These are phyloP conservation scores for Elsinoe fawcettii DNA, from an alignment of 2,329 filamentous ascomycete species.

Conservation along the genomic window DNA sequence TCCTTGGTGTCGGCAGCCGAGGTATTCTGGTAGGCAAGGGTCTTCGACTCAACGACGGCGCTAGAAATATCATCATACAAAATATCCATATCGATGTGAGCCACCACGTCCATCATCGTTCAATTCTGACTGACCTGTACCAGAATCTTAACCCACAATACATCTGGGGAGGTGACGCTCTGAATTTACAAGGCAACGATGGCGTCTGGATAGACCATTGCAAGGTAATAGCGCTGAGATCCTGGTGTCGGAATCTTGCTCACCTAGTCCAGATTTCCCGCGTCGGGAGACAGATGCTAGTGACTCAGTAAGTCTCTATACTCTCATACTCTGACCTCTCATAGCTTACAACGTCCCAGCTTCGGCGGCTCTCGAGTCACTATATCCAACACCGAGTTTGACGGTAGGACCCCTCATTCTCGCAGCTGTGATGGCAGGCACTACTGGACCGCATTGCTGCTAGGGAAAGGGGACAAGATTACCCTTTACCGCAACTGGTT, in stretches of 20 bases:
- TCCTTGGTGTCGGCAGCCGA: slow-evolving; percentile 34
- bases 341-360: slow-evolving; percentile 52
- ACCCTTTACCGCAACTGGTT: slow-evolving; percentile 56
- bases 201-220: slow-evolving; percentile 33
- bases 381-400: slow-evolving; percentile 53
- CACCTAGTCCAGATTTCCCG: neutral
- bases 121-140: neutral
- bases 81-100: slow-evolving; percentile 31
- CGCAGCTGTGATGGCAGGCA: slow-evolving; percentile 52
- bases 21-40: slow-evolving; percentile 39
- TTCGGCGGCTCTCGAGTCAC: slow-evolving; percentile 48
- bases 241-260: too few relatives aligned
- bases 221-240: too few relatives aligned
- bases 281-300: slow-evolving; percentile 27
- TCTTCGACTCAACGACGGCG: slow-evolving; percentile 31
- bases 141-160: slow-evolving; percentile 31
- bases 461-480: slow-evolving; percentile 47
- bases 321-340: slow-evolving; percentile 50
- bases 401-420: slow-evolving; percentile 47
- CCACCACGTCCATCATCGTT: neutral
- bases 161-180: slow-evolving; percentile 35
- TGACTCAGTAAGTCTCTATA: slow-evolving; percentile 20
- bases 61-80: slow-evolving; percentile 49
- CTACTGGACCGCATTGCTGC: slow-evolving; percentile 54
- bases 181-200: slow-evolving; percentile 30